Percentiles rank a stretch among this genome's conserved stretches.
Evolutionary conservation across 257 asterid species (phyloP).

Genomic region (Jacaranda mimosifolia): DNA sequence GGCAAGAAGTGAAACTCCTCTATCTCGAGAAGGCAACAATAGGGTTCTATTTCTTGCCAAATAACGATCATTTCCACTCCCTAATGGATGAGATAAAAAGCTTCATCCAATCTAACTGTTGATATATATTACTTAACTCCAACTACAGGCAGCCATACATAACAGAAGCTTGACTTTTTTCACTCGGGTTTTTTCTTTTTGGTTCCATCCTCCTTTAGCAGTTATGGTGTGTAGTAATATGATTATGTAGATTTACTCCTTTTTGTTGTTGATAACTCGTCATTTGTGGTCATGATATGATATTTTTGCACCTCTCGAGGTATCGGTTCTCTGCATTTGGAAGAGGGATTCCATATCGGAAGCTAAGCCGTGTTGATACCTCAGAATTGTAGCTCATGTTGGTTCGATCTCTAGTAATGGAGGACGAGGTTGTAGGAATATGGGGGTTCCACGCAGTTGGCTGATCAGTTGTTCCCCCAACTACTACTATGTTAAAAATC

Average conservation of each 20-base stretch:
- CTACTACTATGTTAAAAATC: slow-evolving; percentile 32
- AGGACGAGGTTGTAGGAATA: slow-evolving; percentile 33
- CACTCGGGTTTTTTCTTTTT: slow-evolving; percentile 27
- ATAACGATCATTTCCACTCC: slow-evolving; percentile 55
- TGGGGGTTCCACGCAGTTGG: slow-evolving; percentile 7
- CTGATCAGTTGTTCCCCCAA: slow-evolving; percentile 22
- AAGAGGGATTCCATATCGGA: slow-evolving; percentile 39
- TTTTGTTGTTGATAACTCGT: slow-evolving; percentile 39
- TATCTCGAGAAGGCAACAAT: slow-evolving; percentile 59
- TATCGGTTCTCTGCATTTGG: neutral
- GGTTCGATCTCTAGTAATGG: slow-evolving; percentile 25
- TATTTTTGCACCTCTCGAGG: slow-evolving; percentile 36
- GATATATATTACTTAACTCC: slow-evolving; percentile 34
- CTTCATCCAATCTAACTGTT: slow-evolving; percentile 50
- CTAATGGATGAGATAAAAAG: slow-evolving; percentile 58
- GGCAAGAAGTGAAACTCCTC: slow-evolving; percentile 57
- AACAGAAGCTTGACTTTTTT: slow-evolving; percentile 46
- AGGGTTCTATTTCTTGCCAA: slow-evolving; percentile 67
- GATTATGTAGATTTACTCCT: slow-evolving; percentile 50
- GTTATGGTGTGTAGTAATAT: slow-evolving; percentile 50
- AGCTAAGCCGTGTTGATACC: neutral
- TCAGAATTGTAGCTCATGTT: slow-evolving; percentile 17
- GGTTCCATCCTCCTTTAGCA: slow-evolving; percentile 25
- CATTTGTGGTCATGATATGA: slow-evolving; percentile 41
- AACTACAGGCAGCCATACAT: slow-evolving; percentile 39